A percentile compares a stretch with the other conserved stretches of the same genome.
phyloP scores from a whole-genome alignment of 345 rosid species.

The Salix udensis region DNA sequence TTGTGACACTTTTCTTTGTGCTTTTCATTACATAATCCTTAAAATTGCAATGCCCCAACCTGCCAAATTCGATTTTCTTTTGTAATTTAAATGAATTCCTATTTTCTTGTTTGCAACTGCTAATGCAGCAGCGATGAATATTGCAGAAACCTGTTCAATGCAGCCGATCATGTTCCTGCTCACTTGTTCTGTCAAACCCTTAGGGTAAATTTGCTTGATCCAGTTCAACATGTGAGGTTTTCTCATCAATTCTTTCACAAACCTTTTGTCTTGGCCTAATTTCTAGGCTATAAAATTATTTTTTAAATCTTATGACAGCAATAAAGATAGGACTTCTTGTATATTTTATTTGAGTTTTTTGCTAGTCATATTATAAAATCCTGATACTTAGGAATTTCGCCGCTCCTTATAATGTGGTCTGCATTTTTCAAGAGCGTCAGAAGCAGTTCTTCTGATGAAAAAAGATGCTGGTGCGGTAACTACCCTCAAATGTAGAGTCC shows the following conservation, averaged over 20 bases:
- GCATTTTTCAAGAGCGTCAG: not conserved
- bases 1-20: not conserved
- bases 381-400: not conserved
- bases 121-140: not conserved
- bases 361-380: not conserved
- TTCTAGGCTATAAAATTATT: not conserved
- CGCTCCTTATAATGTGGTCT: not conserved
- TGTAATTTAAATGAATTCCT: not conserved
- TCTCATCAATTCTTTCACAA: not conserved
- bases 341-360: not conserved
- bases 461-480: not conserved
- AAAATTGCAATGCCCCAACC: not conserved
- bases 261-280: not conserved
- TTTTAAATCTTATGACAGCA: not conserved
- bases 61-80: not conserved
- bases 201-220: not conserved
- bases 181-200: not conserved
- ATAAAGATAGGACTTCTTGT: not conserved
- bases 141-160: constrained; percentile 16
- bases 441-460: not conserved
- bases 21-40: not conserved
- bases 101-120: not conserved
- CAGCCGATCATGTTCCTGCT: constrained; percentile 61
- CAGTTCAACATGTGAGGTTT: not conserved
- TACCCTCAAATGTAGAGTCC: not conserved